Conservation (phyloP, 352 stramenopile genomes). For the Phytophthora cryptogea region DNA sequence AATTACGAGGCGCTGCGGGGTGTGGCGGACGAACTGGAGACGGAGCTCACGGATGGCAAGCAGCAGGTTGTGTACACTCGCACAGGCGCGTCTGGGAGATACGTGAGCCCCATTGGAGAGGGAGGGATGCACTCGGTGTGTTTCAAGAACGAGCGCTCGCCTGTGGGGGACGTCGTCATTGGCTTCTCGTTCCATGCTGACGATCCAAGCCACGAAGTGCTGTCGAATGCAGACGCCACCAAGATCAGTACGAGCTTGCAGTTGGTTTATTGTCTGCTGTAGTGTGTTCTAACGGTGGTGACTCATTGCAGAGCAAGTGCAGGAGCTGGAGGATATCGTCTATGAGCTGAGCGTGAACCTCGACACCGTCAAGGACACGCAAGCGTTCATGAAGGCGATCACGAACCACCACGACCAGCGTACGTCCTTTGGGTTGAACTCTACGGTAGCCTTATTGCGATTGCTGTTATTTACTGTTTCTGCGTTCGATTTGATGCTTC, state of each 20-base stretch:
- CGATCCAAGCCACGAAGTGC: constrained; percentile 82
- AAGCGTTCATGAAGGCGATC: constrained; percentile 88
- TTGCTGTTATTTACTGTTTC: constrained; percentile 7
- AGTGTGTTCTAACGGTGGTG: not conserved
- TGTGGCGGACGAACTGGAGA: constrained; percentile 70
- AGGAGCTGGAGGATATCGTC: constrained; percentile 86
- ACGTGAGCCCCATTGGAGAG: constrained; percentile 56
- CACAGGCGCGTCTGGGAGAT: constrained; percentile 58
- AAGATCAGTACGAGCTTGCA: constrained; percentile 83
- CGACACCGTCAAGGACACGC: constrained; percentile 88
- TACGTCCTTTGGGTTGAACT: constrained; percentile 24
- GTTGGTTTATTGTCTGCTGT: not conserved
- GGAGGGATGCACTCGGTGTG: constrained; percentile 69
- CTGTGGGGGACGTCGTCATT: constrained; percentile 72
- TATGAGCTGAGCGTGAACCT: constrained; percentile 86
- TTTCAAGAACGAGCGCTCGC: constrained; percentile 69
- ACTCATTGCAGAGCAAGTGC: constrained; percentile 69
- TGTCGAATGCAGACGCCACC: constrained; percentile 87
- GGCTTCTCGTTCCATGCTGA: constrained; percentile 89
- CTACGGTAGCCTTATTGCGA: not conserved
- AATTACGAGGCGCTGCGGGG: constrained; percentile 84
- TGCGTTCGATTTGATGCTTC: constrained; percentile 2
- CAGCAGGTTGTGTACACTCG: constrained; percentile 60
- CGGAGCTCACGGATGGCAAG: constrained; percentile 67
- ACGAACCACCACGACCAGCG: constrained; percentile 77